Evolutionary conservation across 768 basidiomycete species (phyloP).

Genomic region (Psilocybe sp.): DNA sequence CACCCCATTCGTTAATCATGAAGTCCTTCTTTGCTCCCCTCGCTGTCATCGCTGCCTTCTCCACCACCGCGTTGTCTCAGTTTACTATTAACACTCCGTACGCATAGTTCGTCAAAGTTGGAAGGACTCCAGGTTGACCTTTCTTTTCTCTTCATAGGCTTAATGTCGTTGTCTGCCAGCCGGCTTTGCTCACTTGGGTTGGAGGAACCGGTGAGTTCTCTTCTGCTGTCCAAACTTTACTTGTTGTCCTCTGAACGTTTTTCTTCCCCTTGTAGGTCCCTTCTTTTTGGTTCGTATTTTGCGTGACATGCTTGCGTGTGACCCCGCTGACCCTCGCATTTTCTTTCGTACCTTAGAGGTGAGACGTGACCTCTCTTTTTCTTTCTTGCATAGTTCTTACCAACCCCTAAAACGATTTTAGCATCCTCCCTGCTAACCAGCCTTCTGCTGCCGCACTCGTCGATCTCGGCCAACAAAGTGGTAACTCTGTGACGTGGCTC

Average conservation of each 20-base stretch:
- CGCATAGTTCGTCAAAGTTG: not conserved
- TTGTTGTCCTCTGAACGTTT: too few relatives aligned
- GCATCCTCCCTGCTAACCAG: conserved; percentile 23
- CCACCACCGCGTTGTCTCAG: conserved; percentile 20
- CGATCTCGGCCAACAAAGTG: conserved; percentile 16
- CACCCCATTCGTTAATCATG: conserved; percentile 14
- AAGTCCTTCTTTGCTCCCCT: conserved; percentile 19
- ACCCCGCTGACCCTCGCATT: not conserved
- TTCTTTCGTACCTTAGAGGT: conserved; percentile 12
- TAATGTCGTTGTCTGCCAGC: conserved; percentile 23
- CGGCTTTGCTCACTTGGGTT: conserved; percentile 20
- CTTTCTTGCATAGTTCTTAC: not conserved
- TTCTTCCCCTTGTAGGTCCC: conserved; percentile 12
- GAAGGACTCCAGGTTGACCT: not conserved
- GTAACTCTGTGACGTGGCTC: conserved; percentile 23
- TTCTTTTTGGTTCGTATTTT: conserved; percentile 25
- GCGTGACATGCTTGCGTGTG: not conserved
- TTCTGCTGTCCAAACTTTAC: not conserved
- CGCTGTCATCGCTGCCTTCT: conserved; percentile 13
- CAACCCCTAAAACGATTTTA: conserved; percentile 3
- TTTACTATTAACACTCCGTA: conserved; percentile 24
- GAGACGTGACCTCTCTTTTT: not conserved
- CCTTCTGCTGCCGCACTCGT: conserved; percentile 19
- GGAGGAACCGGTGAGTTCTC: conserved; percentile 21
- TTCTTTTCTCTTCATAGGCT: conserved; percentile 10